Evolutionary conservation across 2,329 filamentous ascomycete species (phyloP), one percentile per base, ranked within the genome.

Genomic region (Xylaria polymorpha): DNA sequence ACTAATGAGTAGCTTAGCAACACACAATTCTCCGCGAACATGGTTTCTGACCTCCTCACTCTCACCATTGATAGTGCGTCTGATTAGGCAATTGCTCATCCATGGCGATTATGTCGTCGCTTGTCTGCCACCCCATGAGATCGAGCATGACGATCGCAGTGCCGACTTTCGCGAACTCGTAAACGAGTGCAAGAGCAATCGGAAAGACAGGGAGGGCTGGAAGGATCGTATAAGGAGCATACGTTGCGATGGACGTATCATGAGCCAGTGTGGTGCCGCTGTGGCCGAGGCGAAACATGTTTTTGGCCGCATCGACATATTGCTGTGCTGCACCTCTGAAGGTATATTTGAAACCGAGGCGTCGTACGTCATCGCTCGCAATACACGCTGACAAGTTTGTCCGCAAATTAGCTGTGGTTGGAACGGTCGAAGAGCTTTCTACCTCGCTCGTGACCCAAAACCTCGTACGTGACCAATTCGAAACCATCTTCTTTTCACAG

Each of bases 31-130:
- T 39, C 94, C 94, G 60, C 91, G 95, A 77, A 93, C 95, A 76
- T 98, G 96, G 96, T 90, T 99, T 78, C 84, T 99, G 73, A 97
- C 94, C 12, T 91, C 93, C 68, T 93, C 93, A 41, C 88, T 95
- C 69, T 95, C 94, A 43, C 94, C 95, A 14, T 87, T 98, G 72
- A 91, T 91, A 63, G 92, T 97, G 69, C 91, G 93, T 55, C 86
- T 98, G 67, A 92, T 94, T 63, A 90, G 92, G 64, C 88, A 93
- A 75, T 86, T 97, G 51, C 90, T 98, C 57, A 89, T 89, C n/a
- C 94, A 98, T 81, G 95, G 96, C 58, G 96, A 98, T 81, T 94
- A 92, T 79, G 92, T 97, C 56, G 91, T 95, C 57, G 92, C 94
- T 5, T 96, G 94, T 63, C 86, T 98, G 41, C 89, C 92, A 57